Evolutionary conservation across 306 rosid genomes (phyloP).

Genomic region (Cyamopsis tetragonoloba): DNA sequence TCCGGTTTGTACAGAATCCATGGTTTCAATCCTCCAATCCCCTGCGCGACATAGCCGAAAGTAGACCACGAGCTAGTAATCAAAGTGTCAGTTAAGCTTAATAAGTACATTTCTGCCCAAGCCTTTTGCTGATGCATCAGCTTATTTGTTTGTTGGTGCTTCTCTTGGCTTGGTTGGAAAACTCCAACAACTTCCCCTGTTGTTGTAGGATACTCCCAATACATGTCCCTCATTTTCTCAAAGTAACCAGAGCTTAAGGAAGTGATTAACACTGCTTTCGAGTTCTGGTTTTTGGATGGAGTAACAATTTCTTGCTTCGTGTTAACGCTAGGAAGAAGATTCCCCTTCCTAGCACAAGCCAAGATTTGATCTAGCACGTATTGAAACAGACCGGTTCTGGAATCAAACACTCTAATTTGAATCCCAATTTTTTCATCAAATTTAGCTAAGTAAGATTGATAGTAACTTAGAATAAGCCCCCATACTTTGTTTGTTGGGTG

Average conservation of each 20-base stretch:
- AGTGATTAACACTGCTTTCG: constrained; percentile 58
- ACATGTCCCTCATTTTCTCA: constrained; percentile 55
- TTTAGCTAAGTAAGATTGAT: constrained; percentile 55
- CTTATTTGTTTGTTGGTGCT: constrained; percentile 62
- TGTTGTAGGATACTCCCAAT: constrained; percentile 58
- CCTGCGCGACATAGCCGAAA: constrained; percentile 74
- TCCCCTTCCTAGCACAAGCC: constrained; percentile 50
- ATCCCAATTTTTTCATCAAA: constrained; percentile 62
- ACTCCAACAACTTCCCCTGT: constrained; percentile 55
- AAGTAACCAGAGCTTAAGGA: constrained; percentile 57
- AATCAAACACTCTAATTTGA: constrained; percentile 62
- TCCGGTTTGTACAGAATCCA: constrained; percentile 69
- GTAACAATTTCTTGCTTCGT: constrained; percentile 1
- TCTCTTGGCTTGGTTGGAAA: constrained; percentile 77
- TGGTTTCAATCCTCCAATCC: constrained; percentile 69
- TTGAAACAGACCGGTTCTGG: constrained; percentile 50
- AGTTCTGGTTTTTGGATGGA: constrained; percentile 24
- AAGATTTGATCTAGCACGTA: constrained; percentile 63
- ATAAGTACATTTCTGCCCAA: constrained; percentile 65
- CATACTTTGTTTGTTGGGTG: constrained; percentile 73
- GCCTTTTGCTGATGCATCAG: constrained; percentile 60
- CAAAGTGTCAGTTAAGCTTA: constrained; percentile 56
- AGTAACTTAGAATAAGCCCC: constrained; percentile 64
- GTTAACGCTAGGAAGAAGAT: constrained; percentile 48
- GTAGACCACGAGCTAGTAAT: constrained; percentile 82